Conservation (phyloP, 352 stramenopile genomes). For the Globisporangium cederbergense region DNA sequence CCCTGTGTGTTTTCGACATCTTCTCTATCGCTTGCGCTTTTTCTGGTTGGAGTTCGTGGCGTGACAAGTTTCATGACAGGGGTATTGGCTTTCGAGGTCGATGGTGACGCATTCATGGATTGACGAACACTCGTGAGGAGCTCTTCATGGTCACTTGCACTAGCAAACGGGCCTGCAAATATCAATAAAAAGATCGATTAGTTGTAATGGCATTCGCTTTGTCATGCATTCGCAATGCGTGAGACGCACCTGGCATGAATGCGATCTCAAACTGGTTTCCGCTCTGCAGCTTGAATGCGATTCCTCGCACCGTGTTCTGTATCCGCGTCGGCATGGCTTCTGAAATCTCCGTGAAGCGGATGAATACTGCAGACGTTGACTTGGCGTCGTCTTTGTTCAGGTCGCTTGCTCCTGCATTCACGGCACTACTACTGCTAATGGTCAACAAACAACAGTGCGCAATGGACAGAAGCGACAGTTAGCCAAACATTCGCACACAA, state of each 20-base stretch:
- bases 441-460: background rate
- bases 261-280: conserved; percentile 44
- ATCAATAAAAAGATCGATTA: background rate
- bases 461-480: background rate
- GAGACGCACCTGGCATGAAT: conserved; percentile 51
- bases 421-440: background rate
- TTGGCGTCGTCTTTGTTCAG: conserved; percentile 1
- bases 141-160: conserved; percentile 37
- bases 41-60: background rate
- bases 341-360: conserved; percentile 21
- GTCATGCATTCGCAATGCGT: background rate
- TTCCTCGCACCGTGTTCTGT: conserved; percentile 41
- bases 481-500: background rate
- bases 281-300: conserved; percentile 32
- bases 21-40: background rate
- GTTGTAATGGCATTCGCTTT: background rate
- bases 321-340: conserved; percentile 26
- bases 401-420: background rate
- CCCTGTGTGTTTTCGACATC: background rate
- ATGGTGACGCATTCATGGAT: background rate
- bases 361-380: conserved; percentile 16
- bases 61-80: background rate
- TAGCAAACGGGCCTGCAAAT: conserved; percentile 25
- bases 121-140: conserved; percentile 33
- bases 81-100: background rate